These are phyloP conservation scores for Narthecium ossifragum DNA, from an alignment of 106 monocot genomes.

Conservation along the genomic window DNA sequence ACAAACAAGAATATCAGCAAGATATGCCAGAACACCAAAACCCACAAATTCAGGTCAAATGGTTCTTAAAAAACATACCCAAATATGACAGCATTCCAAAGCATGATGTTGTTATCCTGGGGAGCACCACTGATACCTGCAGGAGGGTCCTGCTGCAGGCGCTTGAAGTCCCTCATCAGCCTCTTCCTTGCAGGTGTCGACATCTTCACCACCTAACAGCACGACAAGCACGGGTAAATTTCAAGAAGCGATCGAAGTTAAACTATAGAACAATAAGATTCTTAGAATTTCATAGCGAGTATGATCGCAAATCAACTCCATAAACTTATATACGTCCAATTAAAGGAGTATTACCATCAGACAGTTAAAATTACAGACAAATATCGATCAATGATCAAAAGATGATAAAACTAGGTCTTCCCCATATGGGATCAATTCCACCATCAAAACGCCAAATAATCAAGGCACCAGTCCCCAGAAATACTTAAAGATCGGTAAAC, in stretches of 20 bases:
- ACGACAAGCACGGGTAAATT: background rate
- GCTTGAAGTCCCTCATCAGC: slow-evolving; percentile 42
- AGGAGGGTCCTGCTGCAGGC: slow-evolving; percentile 50
- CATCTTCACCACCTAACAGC: slow-evolving; percentile 27
- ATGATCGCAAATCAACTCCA: too few relatives aligned
- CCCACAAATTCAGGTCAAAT: background rate
- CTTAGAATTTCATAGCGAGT: too few relatives aligned
- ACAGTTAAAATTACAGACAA: too few relatives aligned
- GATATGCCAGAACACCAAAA: background rate
- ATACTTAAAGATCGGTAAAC: too few relatives aligned
- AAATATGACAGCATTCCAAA: slow-evolving; percentile 54
- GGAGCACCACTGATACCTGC: slow-evolving; percentile 48
- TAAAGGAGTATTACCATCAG: too few relatives aligned
- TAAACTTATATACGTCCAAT: too few relatives aligned
- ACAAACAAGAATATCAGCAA: background rate
- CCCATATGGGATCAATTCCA: too few relatives aligned
- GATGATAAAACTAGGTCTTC: too few relatives aligned
- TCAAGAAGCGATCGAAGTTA: background rate
- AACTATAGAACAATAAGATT: background rate
- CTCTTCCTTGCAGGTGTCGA: slow-evolving; percentile 46
- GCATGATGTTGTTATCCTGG: slow-evolving; percentile 43
- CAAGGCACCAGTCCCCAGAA: too few relatives aligned
- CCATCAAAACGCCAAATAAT: too few relatives aligned
- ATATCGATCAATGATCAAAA: too few relatives aligned
- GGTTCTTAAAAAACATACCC: slow-evolving; percentile 17